phyloP scores from a whole-genome alignment of 306 rosid species.

The Prunus fruticosa region DNA sequence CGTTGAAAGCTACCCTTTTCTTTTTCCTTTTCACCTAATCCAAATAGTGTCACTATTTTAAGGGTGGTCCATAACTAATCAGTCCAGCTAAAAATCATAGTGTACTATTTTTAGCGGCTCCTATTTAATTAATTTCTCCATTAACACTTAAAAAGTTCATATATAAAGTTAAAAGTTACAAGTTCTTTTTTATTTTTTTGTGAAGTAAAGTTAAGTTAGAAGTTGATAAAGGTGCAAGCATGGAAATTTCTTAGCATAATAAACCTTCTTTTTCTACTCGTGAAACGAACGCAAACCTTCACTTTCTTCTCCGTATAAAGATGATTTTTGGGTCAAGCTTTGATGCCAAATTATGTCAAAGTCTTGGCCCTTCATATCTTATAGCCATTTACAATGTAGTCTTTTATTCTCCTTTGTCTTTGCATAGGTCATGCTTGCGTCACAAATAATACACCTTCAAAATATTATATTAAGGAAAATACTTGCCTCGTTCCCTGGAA shows the following conservation, averaged over 20 bases:
- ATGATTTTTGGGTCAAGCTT: background rate
- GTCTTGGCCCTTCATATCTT: background rate
- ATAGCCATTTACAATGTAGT: background rate
- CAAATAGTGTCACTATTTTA: conserved; percentile 30
- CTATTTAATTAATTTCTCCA: conserved; percentile 12
- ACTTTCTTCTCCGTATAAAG: background rate
- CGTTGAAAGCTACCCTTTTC: conserved; percentile 35
- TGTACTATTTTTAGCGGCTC: conserved; percentile 9
- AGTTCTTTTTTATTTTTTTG: background rate
- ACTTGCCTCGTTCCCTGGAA: fast-evolving
- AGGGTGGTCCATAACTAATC: conserved; percentile 22
- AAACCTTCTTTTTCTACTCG: conserved; percentile 1
- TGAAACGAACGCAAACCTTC: background rate
- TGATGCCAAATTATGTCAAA: background rate
- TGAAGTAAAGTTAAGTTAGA: background rate
- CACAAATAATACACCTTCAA: background rate
- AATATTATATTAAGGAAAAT: background rate
- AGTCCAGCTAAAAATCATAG: conserved; percentile 5
- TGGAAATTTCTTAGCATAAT: conserved; percentile 13
- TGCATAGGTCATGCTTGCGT: background rate
- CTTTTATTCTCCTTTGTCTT: background rate
- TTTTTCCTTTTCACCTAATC: conserved; percentile 38
- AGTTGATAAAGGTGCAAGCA: conserved; percentile 3
- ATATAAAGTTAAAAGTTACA: background rate
- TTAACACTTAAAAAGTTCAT: background rate